Conservation (phyloP, 2,329 filamentous ascomycete genomes). For the Cercospora sp. region DNA sequence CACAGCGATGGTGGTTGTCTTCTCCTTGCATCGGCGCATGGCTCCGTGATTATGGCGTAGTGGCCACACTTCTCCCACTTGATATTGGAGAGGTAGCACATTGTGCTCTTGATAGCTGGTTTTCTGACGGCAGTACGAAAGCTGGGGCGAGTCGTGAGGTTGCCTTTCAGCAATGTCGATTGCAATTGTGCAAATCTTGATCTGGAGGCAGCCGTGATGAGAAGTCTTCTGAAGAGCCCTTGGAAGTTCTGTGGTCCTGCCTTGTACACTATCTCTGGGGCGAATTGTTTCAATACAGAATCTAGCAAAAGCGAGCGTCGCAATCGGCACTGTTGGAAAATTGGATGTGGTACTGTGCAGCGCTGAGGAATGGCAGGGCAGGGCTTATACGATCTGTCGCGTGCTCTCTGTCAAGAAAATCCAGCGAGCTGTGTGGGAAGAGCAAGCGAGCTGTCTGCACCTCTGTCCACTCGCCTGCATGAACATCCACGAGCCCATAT, state of each 20-base stretch:
- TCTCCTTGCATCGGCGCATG: slow-evolving; percentile 21
- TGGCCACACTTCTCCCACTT: slow-evolving; percentile 29
- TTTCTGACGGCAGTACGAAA: neutral
- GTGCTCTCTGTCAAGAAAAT: neutral
- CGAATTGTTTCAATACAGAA: neutral
- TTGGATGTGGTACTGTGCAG: neutral
- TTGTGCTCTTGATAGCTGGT: neutral
- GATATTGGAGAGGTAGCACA: slow-evolving; percentile 26
- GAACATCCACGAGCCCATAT: neutral
- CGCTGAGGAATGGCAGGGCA: neutral
- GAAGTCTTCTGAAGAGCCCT: neutral
- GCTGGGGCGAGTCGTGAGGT: neutral
- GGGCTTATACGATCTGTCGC: neutral
- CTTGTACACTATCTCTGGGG: neutral
- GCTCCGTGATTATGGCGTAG: slow-evolving; percentile 24
- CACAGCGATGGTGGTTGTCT: slow-evolving; percentile 24
- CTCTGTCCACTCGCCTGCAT: neutral
- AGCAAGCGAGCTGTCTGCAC: slow-evolving; percentile 1
- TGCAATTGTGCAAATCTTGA: neutral
- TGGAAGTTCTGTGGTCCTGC: neutral
- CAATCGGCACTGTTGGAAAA: neutral
- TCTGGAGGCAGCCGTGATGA: neutral
- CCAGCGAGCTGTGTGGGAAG: neutral
- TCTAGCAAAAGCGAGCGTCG: neutral
- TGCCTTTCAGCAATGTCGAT: neutral